Conservation (phyloP, 805 yeast species). For the Pichia nakasei region DNA sequence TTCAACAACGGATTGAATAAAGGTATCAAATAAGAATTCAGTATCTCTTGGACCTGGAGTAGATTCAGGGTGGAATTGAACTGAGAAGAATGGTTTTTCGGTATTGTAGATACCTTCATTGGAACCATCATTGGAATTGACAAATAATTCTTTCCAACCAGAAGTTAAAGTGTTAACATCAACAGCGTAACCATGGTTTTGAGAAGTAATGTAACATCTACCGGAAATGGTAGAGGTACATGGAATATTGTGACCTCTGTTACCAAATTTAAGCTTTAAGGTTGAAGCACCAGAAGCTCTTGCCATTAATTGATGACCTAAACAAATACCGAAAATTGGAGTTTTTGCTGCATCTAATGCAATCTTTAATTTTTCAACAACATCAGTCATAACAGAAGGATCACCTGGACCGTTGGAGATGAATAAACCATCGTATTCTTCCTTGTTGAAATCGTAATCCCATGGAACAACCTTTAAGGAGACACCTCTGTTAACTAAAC, state of each 20-base stretch:
- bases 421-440: conserved; percentile 89
- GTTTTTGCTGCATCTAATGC: conserved; percentile 60
- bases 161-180: conserved; percentile 62
- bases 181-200: conserved; percentile 98
- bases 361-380: conserved; percentile 50
- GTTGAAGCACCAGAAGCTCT: conserved; percentile 95
- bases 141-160: conserved; percentile 92
- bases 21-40: conserved; percentile 91
- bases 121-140: conserved; percentile 93
- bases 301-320: conserved; percentile 95
- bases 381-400: conserved; percentile 73
- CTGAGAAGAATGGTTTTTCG: conserved; percentile 86
- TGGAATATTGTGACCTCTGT: conserved; percentile 98
- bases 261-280: conserved; percentile 88
- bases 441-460: conserved; percentile 76
- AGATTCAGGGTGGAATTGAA: conserved; percentile 98
- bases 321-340: conserved; percentile 95
- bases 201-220: conserved; percentile 96
- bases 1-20: conserved; percentile 71
- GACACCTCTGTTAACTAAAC: conserved; percentile 93
- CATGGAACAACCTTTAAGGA: conserved; percentile 94
- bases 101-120: conserved; percentile 97
- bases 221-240: conserved; percentile 78
- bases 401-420: conserved; percentile 99
- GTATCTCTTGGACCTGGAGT: conserved; percentile 99